Percentiles rank a stretch among this genome's conserved stretches.
phyloP scores from a whole-genome alignment of 352 stramenopile species.

The Phytophthora foliorum region DNA sequence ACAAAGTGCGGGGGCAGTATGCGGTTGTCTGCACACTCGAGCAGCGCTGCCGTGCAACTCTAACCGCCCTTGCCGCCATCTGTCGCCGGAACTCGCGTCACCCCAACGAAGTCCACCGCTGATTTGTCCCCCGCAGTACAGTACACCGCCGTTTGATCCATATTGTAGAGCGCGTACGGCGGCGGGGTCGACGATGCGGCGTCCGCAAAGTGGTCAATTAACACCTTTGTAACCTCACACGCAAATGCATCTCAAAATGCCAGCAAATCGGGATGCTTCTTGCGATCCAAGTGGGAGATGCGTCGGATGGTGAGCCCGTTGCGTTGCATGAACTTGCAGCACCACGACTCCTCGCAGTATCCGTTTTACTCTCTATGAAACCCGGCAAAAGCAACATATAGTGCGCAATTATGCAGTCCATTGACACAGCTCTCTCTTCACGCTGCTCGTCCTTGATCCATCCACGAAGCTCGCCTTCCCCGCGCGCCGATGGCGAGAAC shows the following conservation, averaged over 20 bases:
- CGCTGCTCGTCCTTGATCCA: neutral
- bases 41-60: neutral
- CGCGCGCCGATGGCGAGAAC: neutral
- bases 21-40: neutral
- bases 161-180: neutral
- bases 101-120: neutral
- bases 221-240: neutral
- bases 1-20: neutral
- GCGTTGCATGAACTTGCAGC: neutral
- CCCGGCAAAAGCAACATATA: neutral
- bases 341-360: neutral
- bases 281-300: neutral
- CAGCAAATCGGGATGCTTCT: neutral
- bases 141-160: slow-evolving; percentile 5
- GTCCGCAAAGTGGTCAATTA: neutral
- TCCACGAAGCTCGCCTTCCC: neutral
- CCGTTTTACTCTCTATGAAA: neutral
- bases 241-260: neutral
- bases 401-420: neutral
- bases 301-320: neutral
- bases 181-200: neutral
- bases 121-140: neutral
- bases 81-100: neutral
- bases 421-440: neutral
- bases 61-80: neutral